A percentile compares a stretch with the other conserved stretches of the same genome.
Evolutionary conservation across 2,329 filamentous ascomycete species (phyloP).

Genomic region (Fusarium ambrosium): DNA sequence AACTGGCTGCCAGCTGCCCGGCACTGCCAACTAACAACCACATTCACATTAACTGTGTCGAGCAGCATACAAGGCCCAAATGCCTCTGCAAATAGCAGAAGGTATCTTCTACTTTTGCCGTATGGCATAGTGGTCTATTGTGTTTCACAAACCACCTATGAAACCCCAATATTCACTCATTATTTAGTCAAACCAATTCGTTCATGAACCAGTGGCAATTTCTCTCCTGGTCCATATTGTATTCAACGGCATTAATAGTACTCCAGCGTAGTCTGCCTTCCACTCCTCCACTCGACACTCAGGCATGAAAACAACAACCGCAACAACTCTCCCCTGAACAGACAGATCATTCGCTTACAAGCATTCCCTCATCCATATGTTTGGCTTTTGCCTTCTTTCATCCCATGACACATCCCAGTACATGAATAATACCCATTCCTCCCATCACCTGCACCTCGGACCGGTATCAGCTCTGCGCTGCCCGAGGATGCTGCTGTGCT

Average conservation of each 20-base stretch:
- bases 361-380: constrained; percentile 36
- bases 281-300: constrained; percentile 19
- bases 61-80: too few species aligned
- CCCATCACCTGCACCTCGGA: constrained; percentile 33
- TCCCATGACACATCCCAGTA: constrained; percentile 35
- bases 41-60: too few species aligned
- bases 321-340: constrained; percentile 40
- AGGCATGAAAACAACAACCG: constrained; percentile 18
- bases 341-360: constrained; percentile 35
- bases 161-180: not conserved
- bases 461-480: constrained; percentile 40
- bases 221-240: constrained; percentile 23
- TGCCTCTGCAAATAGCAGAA: too few species aligned
- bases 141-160: not conserved
- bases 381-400: constrained; percentile 18
- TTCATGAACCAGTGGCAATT: not conserved
- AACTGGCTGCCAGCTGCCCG: constrained; percentile 11
- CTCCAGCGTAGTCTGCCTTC: constrained; percentile 31
- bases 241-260: constrained; percentile 46
- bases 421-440: constrained; percentile 34
- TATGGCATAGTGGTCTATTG: too few species aligned
- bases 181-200: not conserved
- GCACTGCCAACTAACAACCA: not conserved
- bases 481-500: constrained; percentile 34
- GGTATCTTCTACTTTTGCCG: too few species aligned